Percentiles rank a stretch among this genome's conserved stretches.
Conservation (phyloP, 768 basidiomycete species). For the Mycena maculata region DNA sequence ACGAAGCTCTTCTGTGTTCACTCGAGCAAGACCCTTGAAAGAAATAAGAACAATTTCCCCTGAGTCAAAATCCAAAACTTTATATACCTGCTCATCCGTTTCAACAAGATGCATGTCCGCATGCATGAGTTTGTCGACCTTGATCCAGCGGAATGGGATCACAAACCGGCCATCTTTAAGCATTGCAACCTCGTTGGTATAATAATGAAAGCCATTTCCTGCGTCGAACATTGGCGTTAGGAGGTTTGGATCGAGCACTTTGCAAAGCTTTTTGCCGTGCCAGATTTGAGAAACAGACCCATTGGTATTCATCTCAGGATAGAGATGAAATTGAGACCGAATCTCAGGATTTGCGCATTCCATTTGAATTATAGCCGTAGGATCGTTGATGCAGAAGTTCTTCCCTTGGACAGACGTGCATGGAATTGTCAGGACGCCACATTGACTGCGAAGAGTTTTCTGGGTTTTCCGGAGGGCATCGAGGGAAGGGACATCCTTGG, state of each 20-base stretch:
- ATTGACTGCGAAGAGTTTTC: neutral
- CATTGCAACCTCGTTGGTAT: slow-evolving; percentile 34
- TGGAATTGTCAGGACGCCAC: slow-evolving; percentile 16
- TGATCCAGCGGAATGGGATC: slow-evolving; percentile 37
- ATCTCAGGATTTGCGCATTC: slow-evolving; percentile 33
- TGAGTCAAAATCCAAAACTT: neutral
- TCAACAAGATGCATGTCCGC: slow-evolving; percentile 21
- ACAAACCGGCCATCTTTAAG: slow-evolving; percentile 28
- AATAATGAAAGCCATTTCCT: slow-evolving; percentile 30
- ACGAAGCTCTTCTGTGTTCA: neutral
- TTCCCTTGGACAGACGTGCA: slow-evolving; percentile 30
- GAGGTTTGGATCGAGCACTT: neutral
- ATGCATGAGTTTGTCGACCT: neutral
- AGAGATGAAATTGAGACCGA: slow-evolving; percentile 29
- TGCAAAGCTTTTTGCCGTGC: slow-evolving; percentile 32
- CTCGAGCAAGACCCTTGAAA: slow-evolving; percentile 1
- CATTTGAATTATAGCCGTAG: slow-evolving; percentile 22
- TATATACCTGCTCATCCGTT: slow-evolving; percentile 5
- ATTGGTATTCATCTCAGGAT: slow-evolving; percentile 30
- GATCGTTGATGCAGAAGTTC: slow-evolving; percentile 37
- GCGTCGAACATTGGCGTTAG: slow-evolving; percentile 28
- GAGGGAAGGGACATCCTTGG: slow-evolving; percentile 36
- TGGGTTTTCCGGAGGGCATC: slow-evolving; percentile 27
- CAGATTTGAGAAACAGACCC: slow-evolving; percentile 30
- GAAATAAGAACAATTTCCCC: neutral